phyloP scores from a whole-genome alignment of 805 yeast species.

The Kodamaea restingae region DNA sequence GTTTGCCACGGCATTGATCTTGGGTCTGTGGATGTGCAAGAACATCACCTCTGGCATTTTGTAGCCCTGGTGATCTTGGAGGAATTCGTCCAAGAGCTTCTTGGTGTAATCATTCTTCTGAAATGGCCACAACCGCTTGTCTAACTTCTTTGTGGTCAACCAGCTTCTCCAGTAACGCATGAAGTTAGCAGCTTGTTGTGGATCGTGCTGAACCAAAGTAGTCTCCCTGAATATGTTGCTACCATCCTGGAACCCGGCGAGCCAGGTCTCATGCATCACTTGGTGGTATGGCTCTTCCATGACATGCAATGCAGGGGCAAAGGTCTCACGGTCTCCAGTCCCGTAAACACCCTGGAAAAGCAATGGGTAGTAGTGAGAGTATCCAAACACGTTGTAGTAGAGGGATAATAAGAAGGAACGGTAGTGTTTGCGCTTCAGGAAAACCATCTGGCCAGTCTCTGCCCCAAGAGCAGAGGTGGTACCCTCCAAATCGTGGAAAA shows the following conservation, averaged over 20 bases:
- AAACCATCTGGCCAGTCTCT: constrained; percentile 39
- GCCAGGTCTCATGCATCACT: constrained; percentile 18
- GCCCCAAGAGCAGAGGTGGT: constrained; percentile 35
- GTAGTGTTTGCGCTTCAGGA: constrained; percentile 30
- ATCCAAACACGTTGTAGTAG: constrained; percentile 38
- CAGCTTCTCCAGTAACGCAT: constrained; percentile 24
- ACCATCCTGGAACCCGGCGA: constrained; percentile 10
- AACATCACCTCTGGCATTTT: constrained; percentile 24
- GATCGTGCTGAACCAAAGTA: constrained; percentile 32
- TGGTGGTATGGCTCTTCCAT: constrained; percentile 34
- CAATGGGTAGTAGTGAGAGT: constrained; percentile 34
- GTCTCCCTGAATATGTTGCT: constrained; percentile 15
- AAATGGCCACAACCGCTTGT: constrained; percentile 29
- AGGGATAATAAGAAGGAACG: constrained; percentile 30
- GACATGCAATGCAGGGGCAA: constrained; percentile 39
- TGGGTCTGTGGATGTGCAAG: constrained; percentile 32
- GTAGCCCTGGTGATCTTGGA: constrained; percentile 8
- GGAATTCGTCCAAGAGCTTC: constrained; percentile 20
- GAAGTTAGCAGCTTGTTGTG: constrained; percentile 18
- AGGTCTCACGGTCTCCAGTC: constrained; percentile 42
- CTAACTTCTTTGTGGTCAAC: constrained; percentile 20
- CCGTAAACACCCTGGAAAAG: constrained; percentile 42
- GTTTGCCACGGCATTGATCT: constrained; percentile 27
- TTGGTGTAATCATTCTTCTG: constrained; percentile 26
- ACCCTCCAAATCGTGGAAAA: constrained; percentile 29